phyloP scores from a whole-genome alignment of 1,284 basidiomycete genomes.

The Pseudozyma hubeiensis region DNA sequence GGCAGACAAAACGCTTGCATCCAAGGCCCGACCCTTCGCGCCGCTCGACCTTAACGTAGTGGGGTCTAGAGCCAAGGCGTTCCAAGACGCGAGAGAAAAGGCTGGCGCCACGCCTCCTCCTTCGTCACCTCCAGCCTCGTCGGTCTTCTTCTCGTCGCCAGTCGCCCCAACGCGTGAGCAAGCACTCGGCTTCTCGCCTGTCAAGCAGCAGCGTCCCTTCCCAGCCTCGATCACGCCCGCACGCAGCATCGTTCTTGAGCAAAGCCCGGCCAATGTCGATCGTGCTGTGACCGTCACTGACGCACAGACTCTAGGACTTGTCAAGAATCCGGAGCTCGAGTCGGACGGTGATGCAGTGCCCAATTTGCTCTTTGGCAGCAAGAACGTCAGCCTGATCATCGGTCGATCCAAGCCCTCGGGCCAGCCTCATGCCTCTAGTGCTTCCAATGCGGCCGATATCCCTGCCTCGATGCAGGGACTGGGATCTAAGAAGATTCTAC shows the following conservation, averaged over 20 bases:
- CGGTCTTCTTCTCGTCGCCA: conserved; percentile 36
- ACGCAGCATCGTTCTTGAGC: conserved; percentile 18
- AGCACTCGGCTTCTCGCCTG: conserved; percentile 32
- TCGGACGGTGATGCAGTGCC: conserved; percentile 22
- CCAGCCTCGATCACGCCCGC: conserved; percentile 9
- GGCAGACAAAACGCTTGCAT: conserved; percentile 16
- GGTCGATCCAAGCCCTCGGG: conserved; percentile 54
- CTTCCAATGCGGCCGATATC: conserved; percentile 22
- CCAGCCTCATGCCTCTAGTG: conserved; percentile 23
- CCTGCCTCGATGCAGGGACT: conserved; percentile 39
- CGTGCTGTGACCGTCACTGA: not conserved
- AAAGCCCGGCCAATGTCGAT: conserved; percentile 11
- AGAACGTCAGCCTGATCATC: conserved; percentile 47
- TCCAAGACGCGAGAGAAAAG: conserved; percentile 27
- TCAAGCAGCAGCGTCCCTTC: conserved; percentile 38
- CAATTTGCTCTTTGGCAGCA: conserved; percentile 42
- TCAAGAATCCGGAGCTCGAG: conserved; percentile 34
- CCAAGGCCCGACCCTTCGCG: conserved; percentile 32
- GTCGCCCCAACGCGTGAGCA: conserved; percentile 17
- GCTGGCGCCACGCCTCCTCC: conserved; percentile 45
- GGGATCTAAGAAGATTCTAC: conserved; percentile 48
- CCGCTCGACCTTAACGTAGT: conserved; percentile 42
- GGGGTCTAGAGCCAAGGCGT: conserved; percentile 28
- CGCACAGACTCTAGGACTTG: conserved; percentile 24
- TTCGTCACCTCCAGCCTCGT: conserved; percentile 41